These are phyloP conservation scores for Aegilops speltoides DNA, from an alignment of 176 grass and related monocot genomes.

Conservation along the genomic window DNA sequence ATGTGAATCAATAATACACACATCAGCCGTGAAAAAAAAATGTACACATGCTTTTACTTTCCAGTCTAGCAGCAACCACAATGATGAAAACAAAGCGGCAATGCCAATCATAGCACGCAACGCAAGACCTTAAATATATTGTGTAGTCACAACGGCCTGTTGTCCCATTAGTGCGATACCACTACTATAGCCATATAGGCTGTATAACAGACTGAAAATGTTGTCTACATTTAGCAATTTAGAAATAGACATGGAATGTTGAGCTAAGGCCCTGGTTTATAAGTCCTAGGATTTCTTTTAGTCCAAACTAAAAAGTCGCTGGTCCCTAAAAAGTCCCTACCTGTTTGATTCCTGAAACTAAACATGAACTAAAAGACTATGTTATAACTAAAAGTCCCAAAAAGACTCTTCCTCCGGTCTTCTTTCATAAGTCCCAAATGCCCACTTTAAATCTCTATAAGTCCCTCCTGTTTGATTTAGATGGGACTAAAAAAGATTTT, in stretches of 20 bases:
- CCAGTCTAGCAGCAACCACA: not conserved
- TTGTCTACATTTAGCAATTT: not conserved
- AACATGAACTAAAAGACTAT: no score
- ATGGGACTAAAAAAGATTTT: no score
- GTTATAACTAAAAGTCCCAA: no score
- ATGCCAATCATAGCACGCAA: not conserved
- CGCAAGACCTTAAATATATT: not conserved
- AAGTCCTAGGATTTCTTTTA: no score
- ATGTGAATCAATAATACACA: conserved; percentile 7
- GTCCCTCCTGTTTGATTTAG: no score
- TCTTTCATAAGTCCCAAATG: no score
- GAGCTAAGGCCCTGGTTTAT: not conserved
- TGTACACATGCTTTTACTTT: conserved; percentile 25
- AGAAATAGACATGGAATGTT: not conserved
- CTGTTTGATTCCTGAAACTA: no score
- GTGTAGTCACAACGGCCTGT: not conserved
- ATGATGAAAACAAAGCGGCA: not conserved
- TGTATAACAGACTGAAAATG: not conserved
- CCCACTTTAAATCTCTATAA: no score
- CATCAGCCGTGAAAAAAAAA: not conserved
- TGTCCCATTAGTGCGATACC: not conserved
- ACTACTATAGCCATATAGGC: not conserved
- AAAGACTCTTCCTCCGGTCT: no score
- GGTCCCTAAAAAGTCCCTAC: no score
- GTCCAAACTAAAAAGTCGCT: no score